These are phyloP conservation scores for Plectosphaerella sp. DNA, from an alignment of 2,329 filamentous ascomycete species.

Conservation along the genomic window DNA sequence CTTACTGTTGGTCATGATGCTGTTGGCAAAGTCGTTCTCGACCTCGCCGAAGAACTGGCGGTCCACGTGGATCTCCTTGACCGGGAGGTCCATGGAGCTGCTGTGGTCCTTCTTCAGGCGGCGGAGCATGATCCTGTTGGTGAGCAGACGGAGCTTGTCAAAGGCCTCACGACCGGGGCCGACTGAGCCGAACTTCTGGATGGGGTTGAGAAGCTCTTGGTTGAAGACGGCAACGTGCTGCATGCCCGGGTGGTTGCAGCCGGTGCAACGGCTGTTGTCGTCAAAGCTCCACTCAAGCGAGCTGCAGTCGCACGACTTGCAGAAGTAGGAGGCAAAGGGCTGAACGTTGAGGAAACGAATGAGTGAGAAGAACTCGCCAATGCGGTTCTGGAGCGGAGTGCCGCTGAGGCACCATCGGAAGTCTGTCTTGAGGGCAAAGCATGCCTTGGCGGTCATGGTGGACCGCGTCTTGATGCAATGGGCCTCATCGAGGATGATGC, in stretches of 20 bases:
- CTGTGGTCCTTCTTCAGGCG: constrained; percentile 93
- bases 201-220: constrained; percentile 88
- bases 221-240: constrained; percentile 68
- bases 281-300: constrained; percentile 80
- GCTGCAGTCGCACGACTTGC: constrained; percentile 79
- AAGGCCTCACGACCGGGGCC: constrained; percentile 67
- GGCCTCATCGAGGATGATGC: constrained; percentile 89
- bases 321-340: constrained; percentile 92
- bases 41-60: constrained; percentile 96
- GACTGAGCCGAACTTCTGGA: constrained; percentile 56
- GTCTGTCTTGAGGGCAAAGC: constrained; percentile 80
- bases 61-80: constrained; percentile 88
- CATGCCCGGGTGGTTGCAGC: constrained; percentile 48
- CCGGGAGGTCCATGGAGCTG: constrained; percentile 90
- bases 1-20: constrained; percentile 88
- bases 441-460: constrained; percentile 90
- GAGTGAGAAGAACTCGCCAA: constrained; percentile 94
- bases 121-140: constrained; percentile 90
- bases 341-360: constrained; percentile 84
- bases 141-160: constrained; percentile 78
- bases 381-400: constrained; percentile 93
- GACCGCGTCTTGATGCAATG: constrained; percentile 91
- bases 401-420: constrained; percentile 97
- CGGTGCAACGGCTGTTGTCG: constrained; percentile 63
- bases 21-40: constrained; percentile 90